phyloP scores from a whole-genome alignment of 257 asterid genomes.

The Plantago ovata region DNA sequence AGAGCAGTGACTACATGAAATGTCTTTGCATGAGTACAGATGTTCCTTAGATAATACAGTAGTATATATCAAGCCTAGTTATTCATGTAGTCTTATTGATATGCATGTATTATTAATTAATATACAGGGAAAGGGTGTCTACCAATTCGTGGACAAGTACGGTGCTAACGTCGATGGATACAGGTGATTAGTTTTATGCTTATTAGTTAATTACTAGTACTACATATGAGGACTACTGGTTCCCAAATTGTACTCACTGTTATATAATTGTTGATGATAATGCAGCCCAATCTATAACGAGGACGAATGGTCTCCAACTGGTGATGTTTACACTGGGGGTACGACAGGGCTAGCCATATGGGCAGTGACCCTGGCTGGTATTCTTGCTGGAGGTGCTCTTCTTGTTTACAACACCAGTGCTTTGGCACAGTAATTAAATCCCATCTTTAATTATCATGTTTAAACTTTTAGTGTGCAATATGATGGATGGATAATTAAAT shows the following conservation, averaged over 20 bases:
- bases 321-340: constrained; percentile 91
- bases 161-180: constrained; percentile 99
- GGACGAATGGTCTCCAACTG: constrained; percentile 77
- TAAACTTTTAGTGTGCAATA: neutral
- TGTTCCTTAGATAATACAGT: too few species aligned
- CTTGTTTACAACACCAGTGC: constrained; percentile 98
- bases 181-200: constrained; percentile 41
- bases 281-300: constrained; percentile 80
- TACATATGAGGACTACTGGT: too few species aligned
- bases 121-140: constrained; percentile 93
- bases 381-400: constrained; percentile 93
- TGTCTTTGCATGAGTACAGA: neutral
- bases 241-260: too few species aligned
- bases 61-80: too few species aligned
- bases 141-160: constrained; percentile 88
- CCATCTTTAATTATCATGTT: neutral
- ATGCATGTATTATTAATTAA: neutral
- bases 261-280: neutral
- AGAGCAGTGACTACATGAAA: neutral
- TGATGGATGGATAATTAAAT: neutral
- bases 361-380: constrained; percentile 71
- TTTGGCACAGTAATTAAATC: constrained; percentile 63
- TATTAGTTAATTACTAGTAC: too few species aligned
- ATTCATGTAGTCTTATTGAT: neutral
- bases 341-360: constrained; percentile 84